Percentiles rank a stretch among this genome's conserved stretches.
Conservation (phyloP, 768 basidiomycete species). For the Mycena alexandri region DNA sequence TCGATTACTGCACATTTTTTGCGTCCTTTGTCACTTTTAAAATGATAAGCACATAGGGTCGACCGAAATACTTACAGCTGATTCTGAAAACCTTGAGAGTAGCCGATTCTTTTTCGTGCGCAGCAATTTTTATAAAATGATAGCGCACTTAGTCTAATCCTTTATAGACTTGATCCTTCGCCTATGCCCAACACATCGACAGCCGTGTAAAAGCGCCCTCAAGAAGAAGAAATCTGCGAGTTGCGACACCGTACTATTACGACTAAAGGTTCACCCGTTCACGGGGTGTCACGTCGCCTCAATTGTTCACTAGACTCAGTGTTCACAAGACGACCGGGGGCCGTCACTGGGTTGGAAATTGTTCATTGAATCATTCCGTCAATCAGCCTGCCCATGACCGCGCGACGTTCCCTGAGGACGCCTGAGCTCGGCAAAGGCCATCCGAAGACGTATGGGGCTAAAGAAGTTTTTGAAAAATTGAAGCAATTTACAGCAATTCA, state of each 20-base stretch:
- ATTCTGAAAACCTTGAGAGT: constrained; percentile 6
- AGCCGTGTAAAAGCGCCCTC: constrained; percentile 2
- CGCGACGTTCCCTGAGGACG: constrained; percentile 1
- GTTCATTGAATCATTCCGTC: constrained; percentile 6
- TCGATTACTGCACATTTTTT: constrained; percentile 1
- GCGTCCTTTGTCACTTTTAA: constrained; percentile 4
- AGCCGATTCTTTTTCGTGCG: constrained; percentile 6
- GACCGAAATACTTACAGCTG: constrained; percentile 2
- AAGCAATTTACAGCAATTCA: constrained; percentile 4
- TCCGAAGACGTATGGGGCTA: constrained; percentile 9
- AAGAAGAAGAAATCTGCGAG: too few relatives aligned
- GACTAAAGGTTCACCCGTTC: background rate
- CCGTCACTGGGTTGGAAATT: constrained; percentile 4
- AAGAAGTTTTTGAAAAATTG: constrained; percentile 11
- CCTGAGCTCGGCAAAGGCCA: constrained; percentile 5
- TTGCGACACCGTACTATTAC: constrained; percentile 6
- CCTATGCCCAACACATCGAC: constrained; percentile 4
- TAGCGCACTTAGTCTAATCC: constrained; percentile 2
- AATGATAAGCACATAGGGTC: constrained; percentile 8
- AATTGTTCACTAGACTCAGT: too few relatives aligned
- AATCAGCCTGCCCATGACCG: constrained; percentile 7
- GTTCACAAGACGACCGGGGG: constrained; percentile 3
- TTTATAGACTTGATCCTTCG: constrained; percentile 1
- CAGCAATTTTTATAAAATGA: constrained; percentile 8
- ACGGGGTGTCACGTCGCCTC: too few relatives aligned